Evolutionary conservation across 257 asterid species (phyloP).

Genomic region (Capsicum pubescens): DNA sequence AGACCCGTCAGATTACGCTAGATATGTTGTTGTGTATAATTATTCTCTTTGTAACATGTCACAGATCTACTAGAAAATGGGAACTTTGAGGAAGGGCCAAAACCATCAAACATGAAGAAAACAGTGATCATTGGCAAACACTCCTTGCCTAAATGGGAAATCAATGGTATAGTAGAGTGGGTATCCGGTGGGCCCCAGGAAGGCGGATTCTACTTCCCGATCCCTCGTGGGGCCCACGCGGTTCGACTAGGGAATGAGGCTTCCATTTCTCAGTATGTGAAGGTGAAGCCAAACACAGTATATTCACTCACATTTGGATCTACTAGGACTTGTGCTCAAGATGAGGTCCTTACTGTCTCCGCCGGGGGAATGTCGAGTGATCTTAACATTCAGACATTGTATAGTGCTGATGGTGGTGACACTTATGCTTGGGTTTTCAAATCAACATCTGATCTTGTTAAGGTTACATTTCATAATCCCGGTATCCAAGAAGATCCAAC

Average conservation of each 20-base stretch:
- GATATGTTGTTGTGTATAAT: background rate
- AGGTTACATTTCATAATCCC: conserved; percentile 69
- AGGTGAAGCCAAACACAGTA: conserved; percentile 42
- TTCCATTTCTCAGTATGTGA: conserved; percentile 56
- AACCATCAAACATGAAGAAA: conserved; percentile 54
- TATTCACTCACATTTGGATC: conserved; percentile 70
- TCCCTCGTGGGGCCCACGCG: conserved; percentile 77
- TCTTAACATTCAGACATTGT: conserved; percentile 77
- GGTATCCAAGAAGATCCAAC: conserved; percentile 81
- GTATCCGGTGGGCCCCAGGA: conserved; percentile 80
- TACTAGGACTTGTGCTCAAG: conserved; percentile 82
- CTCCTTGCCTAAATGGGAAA: conserved; percentile 81
- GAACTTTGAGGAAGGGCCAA: conserved; percentile 70
- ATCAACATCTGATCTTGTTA: conserved; percentile 57
- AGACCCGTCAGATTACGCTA: accelerated
- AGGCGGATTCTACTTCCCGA: conserved; percentile 63
- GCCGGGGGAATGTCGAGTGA: conserved; percentile 59
- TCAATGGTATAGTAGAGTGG: conserved; percentile 66
- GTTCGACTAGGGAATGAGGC: conserved; percentile 77
- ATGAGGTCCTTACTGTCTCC: conserved; percentile 63
- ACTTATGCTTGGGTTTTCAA: conserved; percentile 78
- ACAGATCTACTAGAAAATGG: conserved; percentile 68
- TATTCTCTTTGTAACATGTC: background rate
- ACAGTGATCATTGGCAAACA: conserved; percentile 60
- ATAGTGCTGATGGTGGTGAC: conserved; percentile 75